Percentiles rank a stretch among this genome's conserved stretches.
phyloP scores from a whole-genome alignment of 495 filamentous ascomycete genomes.

The Lentithecium fluviatile region DNA sequence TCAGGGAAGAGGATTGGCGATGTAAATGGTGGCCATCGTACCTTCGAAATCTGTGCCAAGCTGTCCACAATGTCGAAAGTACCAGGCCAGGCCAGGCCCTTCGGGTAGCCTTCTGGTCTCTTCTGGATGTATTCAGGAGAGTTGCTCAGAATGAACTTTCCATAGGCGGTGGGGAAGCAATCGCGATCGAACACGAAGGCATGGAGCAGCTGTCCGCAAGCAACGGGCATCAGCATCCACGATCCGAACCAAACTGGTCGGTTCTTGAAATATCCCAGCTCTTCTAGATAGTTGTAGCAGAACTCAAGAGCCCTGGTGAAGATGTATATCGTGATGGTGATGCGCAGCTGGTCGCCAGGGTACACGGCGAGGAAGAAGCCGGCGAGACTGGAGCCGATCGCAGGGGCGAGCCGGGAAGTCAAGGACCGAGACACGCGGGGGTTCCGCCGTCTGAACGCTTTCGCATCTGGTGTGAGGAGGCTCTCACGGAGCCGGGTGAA shows the following conservation, averaged over 20 bases:
- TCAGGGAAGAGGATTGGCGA: slow-evolving; percentile 86
- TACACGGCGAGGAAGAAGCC: slow-evolving; percentile 78
- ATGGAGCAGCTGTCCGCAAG: slow-evolving; percentile 86
- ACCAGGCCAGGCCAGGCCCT: slow-evolving; percentile 67
- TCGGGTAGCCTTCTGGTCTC: slow-evolving; percentile 68
- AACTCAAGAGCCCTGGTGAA: slow-evolving; percentile 80
- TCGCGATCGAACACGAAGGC: slow-evolving; percentile 91
- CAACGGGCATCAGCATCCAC: slow-evolving; percentile 92
- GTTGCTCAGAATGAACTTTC: slow-evolving; percentile 69
- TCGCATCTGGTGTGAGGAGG: slow-evolving; percentile 70
- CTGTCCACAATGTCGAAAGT: slow-evolving; percentile 76
- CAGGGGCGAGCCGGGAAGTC: slow-evolving; percentile 79
- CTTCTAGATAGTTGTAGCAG: slow-evolving; percentile 77
- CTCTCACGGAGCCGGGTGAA: slow-evolving; percentile 75
- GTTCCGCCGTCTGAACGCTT: slow-evolving; percentile 77
- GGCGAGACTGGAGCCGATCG: slow-evolving; percentile 81
- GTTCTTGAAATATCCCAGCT: slow-evolving; percentile 73
- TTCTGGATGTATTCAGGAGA: slow-evolving; percentile 75
- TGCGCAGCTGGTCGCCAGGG: slow-evolving; percentile 71
- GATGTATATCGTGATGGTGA: slow-evolving; percentile 76
- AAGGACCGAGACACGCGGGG: slow-evolving; percentile 69
- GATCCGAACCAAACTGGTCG: slow-evolving; percentile 88
- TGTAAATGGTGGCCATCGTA: slow-evolving; percentile 85
- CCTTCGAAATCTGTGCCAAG: slow-evolving; percentile 72
- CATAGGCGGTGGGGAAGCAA: slow-evolving; percentile 73